phyloP scores from a whole-genome alignment of 164 flowering plant genomes.

The Tinospora cordifolia region DNA sequence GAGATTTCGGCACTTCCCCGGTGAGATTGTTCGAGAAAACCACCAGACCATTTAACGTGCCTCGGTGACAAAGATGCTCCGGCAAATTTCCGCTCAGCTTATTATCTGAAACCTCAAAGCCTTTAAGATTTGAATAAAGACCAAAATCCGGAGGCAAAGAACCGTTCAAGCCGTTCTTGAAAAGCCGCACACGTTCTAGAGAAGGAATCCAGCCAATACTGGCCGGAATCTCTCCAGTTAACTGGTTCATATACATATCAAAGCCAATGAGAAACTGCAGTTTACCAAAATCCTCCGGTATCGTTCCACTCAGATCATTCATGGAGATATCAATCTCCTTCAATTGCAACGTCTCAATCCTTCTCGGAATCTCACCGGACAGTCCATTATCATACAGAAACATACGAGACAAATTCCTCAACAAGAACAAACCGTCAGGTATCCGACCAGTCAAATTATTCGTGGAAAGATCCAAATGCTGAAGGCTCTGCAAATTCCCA shows the following conservation, averaged over 20 bases:
- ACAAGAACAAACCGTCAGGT: slow-evolving; percentile 42
- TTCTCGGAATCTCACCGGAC: slow-evolving; percentile 49
- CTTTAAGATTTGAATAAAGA: slow-evolving; percentile 23
- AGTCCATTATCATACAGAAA: slow-evolving; percentile 41
- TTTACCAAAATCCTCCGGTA: slow-evolving; percentile 56
- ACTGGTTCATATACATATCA: slow-evolving; percentile 30
- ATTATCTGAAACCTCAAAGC: slow-evolving; percentile 32
- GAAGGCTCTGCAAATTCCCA: slow-evolving; percentile 29
- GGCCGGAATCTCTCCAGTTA: slow-evolving; percentile 43
- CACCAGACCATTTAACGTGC: slow-evolving; percentile 24
- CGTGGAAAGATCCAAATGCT: slow-evolving; percentile 37
- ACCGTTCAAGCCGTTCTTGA: slow-evolving; percentile 36
- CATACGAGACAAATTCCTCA: slow-evolving; percentile 40
- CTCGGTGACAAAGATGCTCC: slow-evolving; percentile 28
- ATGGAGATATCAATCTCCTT: slow-evolving; percentile 37
- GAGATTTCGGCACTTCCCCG: slow-evolving; percentile 53
- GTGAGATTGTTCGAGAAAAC: slow-evolving; percentile 47
- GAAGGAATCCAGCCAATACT: slow-evolving; percentile 26
- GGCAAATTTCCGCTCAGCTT: slow-evolving; percentile 41
- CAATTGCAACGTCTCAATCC: slow-evolving; percentile 32
- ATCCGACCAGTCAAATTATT: slow-evolving; percentile 49
- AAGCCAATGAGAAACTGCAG: slow-evolving; percentile 27
- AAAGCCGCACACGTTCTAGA: slow-evolving; percentile 26
- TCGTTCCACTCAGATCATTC: slow-evolving; percentile 53
- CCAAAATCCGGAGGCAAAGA: slow-evolving; percentile 45